Evolutionary conservation across 345 rosid species (phyloP).

Genomic region (Fremontodendron californicum): DNA sequence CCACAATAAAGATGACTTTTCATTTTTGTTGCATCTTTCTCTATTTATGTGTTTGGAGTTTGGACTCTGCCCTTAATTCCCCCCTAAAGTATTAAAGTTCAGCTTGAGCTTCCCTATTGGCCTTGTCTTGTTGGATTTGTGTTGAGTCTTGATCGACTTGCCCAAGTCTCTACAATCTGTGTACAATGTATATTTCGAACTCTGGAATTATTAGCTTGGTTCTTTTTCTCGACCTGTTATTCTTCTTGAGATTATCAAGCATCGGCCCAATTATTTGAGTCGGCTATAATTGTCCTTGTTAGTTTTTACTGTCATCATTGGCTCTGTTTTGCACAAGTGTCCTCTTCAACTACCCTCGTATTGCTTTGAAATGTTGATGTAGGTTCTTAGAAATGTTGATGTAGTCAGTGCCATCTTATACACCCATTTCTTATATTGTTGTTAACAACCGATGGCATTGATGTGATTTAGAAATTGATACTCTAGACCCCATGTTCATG

Average conservation of each 20-base stretch:
- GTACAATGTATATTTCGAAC: background rate
- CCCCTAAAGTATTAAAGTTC: background rate
- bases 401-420: background rate
- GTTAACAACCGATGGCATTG: background rate
- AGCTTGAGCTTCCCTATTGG: background rate
- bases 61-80: background rate
- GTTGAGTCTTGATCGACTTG: background rate
- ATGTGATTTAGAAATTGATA: background rate
- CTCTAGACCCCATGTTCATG: background rate
- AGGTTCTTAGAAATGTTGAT: background rate
- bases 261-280: background rate
- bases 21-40: background rate
- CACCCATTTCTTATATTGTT: background rate
- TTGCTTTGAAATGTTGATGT: background rate
- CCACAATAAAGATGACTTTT: background rate
- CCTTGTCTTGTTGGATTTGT: conserved; percentile 1
- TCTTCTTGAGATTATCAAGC: background rate
- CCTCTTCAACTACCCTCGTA: background rate
- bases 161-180: background rate
- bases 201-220: background rate
- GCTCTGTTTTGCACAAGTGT: background rate
- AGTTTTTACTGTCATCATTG: background rate
- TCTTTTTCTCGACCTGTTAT: background rate
- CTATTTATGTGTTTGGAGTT: background rate
- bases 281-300: background rate